These are phyloP conservation scores for Biancaea sappan DNA, from an alignment of 306 rosid species.

Conservation along the genomic window DNA sequence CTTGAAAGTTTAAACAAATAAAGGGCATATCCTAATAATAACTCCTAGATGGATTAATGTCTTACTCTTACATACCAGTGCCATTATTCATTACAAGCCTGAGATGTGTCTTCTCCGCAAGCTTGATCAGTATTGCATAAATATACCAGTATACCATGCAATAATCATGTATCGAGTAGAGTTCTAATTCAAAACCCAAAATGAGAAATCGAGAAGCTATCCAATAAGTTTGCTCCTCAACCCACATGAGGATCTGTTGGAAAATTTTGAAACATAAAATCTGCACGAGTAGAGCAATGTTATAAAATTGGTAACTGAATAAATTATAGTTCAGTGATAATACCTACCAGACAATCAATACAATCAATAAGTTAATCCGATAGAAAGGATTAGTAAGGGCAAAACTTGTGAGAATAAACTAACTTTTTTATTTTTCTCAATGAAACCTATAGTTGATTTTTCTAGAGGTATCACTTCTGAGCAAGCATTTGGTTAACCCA, in stretches of 20 bases:
- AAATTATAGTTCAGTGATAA: conserved; percentile 20
- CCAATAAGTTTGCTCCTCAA: conserved; percentile 96
- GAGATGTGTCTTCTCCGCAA: conserved; percentile 76
- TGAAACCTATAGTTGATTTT: conserved; percentile 10
- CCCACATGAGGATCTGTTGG: conserved; percentile 88
- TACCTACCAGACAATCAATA: conserved; percentile 20
- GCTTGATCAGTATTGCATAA: conserved; percentile 73
- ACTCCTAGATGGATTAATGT: conserved; percentile 3
- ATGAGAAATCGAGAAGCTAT: conserved; percentile 88
- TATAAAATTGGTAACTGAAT: conserved; percentile 4
- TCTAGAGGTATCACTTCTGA: conserved; percentile 17
- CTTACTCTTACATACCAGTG: conserved; percentile 64
- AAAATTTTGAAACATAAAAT: conserved; percentile 62
- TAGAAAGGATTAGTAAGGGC: conserved; percentile 1
- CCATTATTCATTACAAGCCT: conserved; percentile 54
- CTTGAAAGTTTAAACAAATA: conserved; percentile 15
- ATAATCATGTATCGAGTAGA: conserved; percentile 84
- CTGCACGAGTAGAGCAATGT: conserved; percentile 61
- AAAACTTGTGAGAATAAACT: conserved; percentile 11
- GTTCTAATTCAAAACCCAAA: conserved; percentile 92
- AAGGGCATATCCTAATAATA: conserved; percentile 13
- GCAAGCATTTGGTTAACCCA: neutral
- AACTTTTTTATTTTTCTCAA: conserved; percentile 30
- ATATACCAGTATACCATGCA: conserved; percentile 98
- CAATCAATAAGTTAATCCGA: too few species aligned